A percentile compares a stretch with the other conserved stretches of the same genome.
Evolutionary conservation across 108 stramenopile species (phyloP).

Genomic region (Seminavis robusta): DNA sequence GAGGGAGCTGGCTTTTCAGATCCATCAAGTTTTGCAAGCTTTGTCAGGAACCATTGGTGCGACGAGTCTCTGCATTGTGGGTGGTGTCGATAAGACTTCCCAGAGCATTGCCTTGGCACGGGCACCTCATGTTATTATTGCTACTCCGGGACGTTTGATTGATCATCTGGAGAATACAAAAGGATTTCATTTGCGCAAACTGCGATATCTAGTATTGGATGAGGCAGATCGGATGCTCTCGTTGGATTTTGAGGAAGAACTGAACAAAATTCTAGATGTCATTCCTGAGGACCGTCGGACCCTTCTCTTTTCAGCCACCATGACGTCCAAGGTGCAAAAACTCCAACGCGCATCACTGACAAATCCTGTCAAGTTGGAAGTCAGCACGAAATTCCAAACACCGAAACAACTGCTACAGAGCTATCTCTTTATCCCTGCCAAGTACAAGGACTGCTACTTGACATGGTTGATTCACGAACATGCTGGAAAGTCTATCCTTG

Average conservation of each 20-base stretch:
- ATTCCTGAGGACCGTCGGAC: conserved; percentile 88
- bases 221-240: conserved; percentile 99
- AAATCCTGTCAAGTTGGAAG: conserved; percentile 92
- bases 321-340: conserved; percentile 98
- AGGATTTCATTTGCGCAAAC: conserved; percentile 89
- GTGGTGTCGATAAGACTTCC: conserved; percentile 92
- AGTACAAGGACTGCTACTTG: conserved; percentile 99
- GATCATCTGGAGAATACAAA: conserved; percentile 99
- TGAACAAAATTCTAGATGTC: conserved; percentile 89
- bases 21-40: conserved; percentile 93
- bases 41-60: conserved; percentile 90
- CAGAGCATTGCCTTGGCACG: conserved; percentile 96
- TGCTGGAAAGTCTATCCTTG: conserved; percentile 92
- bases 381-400: conserved; percentile 93
- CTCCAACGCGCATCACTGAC: conserved; percentile 92
- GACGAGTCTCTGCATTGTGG: conserved; percentile 92
- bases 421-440: conserved; percentile 98
- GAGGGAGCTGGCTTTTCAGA: conserved; percentile 99
- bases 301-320: conserved; percentile 97
- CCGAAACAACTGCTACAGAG: conserved; percentile 92
- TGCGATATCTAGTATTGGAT: conserved; percentile 94
- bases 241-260: conserved; percentile 88
- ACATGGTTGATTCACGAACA: conserved; percentile 95
- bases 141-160: conserved; percentile 96
- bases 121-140: conserved; percentile 96